A percentile compares a stretch with the other conserved stretches of the same genome.
These are phyloP conservation scores for Blastocystis sp. DNA, from an alignment of 352 stramenopile species.

Conservation along the genomic window DNA sequence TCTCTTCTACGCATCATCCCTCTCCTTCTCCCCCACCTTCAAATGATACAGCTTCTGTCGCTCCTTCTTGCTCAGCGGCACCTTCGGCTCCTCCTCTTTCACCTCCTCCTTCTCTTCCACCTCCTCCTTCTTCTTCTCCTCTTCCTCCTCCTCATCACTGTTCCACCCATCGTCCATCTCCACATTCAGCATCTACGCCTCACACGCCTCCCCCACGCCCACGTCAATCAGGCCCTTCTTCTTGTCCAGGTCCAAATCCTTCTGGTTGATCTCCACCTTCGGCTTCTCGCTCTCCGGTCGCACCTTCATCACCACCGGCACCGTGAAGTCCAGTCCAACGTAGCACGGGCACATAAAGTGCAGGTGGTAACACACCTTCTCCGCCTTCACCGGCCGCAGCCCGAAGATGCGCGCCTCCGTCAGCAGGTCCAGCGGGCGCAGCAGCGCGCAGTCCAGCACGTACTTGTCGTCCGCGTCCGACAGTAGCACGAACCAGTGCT, in stretches of 20 bases:
- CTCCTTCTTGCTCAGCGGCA: slow-evolving; percentile 16
- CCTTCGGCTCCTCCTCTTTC: background rate
- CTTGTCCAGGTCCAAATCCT: slow-evolving; percentile 49
- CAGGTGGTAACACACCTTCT: background rate
- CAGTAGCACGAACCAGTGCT: slow-evolving; percentile 39
- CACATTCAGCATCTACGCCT: slow-evolving; percentile 44
- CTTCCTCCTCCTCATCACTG: slow-evolving; percentile 32
- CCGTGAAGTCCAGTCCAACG: slow-evolving; percentile 37
- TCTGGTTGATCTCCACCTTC: slow-evolving; percentile 47
- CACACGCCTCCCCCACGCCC: background rate
- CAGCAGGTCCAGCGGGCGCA: background rate
- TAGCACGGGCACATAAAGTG: slow-evolving; percentile 32
- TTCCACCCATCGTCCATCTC: slow-evolving; percentile 33
- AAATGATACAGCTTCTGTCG: slow-evolving; percentile 8
- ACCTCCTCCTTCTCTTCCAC: background rate
- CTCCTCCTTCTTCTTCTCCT: slow-evolving; percentile 10
- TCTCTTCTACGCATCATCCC: slow-evolving; percentile 10
- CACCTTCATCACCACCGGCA: background rate
- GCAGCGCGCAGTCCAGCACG: background rate
- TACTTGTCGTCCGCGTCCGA: slow-evolving; percentile 31
- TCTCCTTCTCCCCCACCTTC: background rate
- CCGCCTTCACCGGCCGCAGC: background rate
- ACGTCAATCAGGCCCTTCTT: slow-evolving; percentile 50
- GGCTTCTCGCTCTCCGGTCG: slow-evolving; percentile 11
- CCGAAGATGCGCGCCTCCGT: background rate